A percentile compares a stretch with the other conserved stretches of the same genome.
Evolutionary conservation across 768 basidiomycete species (phyloP).

Genomic region (Boletus rubroflammeus): DNA sequence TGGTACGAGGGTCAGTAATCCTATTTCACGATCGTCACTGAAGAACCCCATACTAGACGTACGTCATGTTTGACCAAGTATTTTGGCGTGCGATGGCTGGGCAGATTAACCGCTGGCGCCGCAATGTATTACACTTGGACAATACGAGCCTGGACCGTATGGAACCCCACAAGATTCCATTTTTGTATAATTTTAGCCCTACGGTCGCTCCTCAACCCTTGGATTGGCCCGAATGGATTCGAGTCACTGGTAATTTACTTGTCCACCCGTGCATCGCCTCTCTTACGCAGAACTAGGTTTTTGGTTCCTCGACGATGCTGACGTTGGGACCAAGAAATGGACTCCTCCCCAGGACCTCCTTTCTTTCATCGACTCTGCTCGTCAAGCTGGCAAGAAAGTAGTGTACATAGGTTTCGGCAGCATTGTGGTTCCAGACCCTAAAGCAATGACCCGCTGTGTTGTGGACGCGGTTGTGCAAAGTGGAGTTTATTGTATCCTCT

Average conservation of each 20-base stretch:
- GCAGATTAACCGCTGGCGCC: constrained; percentile 93
- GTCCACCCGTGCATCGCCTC: neutral
- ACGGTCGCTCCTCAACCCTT: constrained; percentile 86
- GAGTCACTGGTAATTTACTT: constrained; percentile 65
- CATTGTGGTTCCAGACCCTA: constrained; percentile 94
- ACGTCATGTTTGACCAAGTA: constrained; percentile 96
- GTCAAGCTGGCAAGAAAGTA: constrained; percentile 73
- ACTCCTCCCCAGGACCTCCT: constrained; percentile 75
- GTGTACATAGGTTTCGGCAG: constrained; percentile 98
- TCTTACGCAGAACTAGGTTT: constrained; percentile 56
- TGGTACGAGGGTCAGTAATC: constrained; percentile 52
- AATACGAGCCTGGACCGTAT: constrained; percentile 90
- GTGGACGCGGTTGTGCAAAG: constrained; percentile 84
- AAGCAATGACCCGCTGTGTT: constrained; percentile 86
- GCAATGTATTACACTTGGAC: constrained; percentile 67
- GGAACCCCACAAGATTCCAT: constrained; percentile 97
- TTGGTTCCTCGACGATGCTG: constrained; percentile 95
- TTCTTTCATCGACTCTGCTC: constrained; percentile 79
- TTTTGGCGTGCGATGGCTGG: constrained; percentile 95
- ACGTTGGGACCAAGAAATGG: constrained; percentile 89
- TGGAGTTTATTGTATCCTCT: constrained; percentile 88
- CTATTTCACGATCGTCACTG: constrained; percentile 1
- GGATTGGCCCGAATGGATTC: constrained; percentile 99
- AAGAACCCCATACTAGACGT: constrained; percentile 50
- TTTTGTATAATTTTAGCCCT: constrained; percentile 96